Evolutionary conservation across 345 rosid species (phyloP).

Genomic region (Combretum micranthum): DNA sequence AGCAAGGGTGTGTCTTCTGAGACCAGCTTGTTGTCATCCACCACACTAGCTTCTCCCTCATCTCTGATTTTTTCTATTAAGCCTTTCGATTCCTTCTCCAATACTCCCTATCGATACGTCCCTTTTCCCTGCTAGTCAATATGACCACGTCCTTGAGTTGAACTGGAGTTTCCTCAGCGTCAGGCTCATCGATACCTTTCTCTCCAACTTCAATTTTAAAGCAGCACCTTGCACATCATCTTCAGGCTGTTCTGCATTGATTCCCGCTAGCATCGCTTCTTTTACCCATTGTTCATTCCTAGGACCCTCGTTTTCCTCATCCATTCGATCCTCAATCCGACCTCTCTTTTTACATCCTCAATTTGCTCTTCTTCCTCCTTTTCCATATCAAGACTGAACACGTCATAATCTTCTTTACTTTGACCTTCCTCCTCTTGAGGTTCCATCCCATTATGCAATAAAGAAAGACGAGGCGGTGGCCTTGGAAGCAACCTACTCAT

Average conservation of each 20-base stretch:
- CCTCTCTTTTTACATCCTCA: slow-evolving; percentile 7
- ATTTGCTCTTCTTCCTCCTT: slow-evolving; percentile 16
- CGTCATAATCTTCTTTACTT: slow-evolving; percentile 6
- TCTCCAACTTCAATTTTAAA: slow-evolving; percentile 16
- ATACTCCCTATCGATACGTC: slow-evolving; percentile 12
- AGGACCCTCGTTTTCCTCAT: not conserved
- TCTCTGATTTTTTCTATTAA: slow-evolving; percentile 38
- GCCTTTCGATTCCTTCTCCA: slow-evolving; percentile 31
- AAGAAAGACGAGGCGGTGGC: slow-evolving; percentile 13
- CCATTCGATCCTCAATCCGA: slow-evolving; percentile 15
- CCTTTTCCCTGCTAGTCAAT: slow-evolving; percentile 1
- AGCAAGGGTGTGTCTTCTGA: not conserved
- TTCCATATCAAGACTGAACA: slow-evolving; percentile 4
- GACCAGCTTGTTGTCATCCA: slow-evolving; percentile 6
- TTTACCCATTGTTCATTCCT: not conserved
- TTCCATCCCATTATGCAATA: slow-evolving; percentile 8
- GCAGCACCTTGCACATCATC: slow-evolving; percentile 1
- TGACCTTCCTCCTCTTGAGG: slow-evolving; percentile 4
- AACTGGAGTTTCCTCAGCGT: not conserved
- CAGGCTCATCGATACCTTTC: not conserved
- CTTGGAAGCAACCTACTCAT: slow-evolving; percentile 60
- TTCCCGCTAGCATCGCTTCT: not conserved
- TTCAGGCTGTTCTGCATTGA: slow-evolving; percentile 11
- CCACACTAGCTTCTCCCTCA: slow-evolving; percentile 18
- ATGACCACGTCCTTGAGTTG: slow-evolving; percentile 6